These are phyloP conservation scores for Chytridium lagenaria DNA, from an alignment of 371 early-diverging fungal genomes.

Conservation along the genomic window DNA sequence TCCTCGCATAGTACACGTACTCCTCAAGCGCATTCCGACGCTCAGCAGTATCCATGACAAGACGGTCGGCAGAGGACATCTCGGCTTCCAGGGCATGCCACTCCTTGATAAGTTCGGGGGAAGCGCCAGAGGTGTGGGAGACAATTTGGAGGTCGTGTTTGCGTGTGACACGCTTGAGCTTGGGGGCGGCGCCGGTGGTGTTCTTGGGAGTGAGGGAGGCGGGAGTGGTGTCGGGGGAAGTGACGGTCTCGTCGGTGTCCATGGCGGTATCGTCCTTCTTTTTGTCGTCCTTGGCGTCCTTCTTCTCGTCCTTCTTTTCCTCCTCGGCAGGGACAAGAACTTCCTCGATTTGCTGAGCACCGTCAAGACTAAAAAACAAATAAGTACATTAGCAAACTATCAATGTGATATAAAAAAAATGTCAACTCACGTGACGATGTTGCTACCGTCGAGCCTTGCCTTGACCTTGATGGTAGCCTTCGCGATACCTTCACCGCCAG, in stretches of 20 bases:
- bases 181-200: slow-evolving; percentile 49
- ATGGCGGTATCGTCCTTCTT: slow-evolving; percentile 25
- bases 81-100: slow-evolving; percentile 81
- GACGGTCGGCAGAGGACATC: slow-evolving; percentile 85
- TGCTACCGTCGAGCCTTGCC: slow-evolving; percentile 85
- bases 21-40: slow-evolving; percentile 96
- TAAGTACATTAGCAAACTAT: background rate
- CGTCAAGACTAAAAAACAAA: slow-evolving; percentile 68
- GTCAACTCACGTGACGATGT: slow-evolving; percentile 62
- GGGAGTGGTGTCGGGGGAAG: slow-evolving; percentile 28
- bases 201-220: slow-evolving; percentile 33
- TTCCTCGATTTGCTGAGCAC: slow-evolving; percentile 91
- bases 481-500: slow-evolving; percentile 47
- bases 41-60: slow-evolving; percentile 92
- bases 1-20: slow-evolving; percentile 96
- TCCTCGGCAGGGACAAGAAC: slow-evolving; percentile 54
- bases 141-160: slow-evolving; percentile 83
- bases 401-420: background rate
- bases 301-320: too few species aligned
- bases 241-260: slow-evolving; percentile 50
- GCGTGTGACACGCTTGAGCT: slow-evolving; percentile 85
- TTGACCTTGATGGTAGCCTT: slow-evolving; percentile 89
- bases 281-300: too few species aligned
- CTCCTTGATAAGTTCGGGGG: slow-evolving; percentile 62
- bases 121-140: slow-evolving; percentile 65